Conservation (phyloP, 2,329 filamentous ascomycete genomes). For the Trichoderma asperellum region DNA sequence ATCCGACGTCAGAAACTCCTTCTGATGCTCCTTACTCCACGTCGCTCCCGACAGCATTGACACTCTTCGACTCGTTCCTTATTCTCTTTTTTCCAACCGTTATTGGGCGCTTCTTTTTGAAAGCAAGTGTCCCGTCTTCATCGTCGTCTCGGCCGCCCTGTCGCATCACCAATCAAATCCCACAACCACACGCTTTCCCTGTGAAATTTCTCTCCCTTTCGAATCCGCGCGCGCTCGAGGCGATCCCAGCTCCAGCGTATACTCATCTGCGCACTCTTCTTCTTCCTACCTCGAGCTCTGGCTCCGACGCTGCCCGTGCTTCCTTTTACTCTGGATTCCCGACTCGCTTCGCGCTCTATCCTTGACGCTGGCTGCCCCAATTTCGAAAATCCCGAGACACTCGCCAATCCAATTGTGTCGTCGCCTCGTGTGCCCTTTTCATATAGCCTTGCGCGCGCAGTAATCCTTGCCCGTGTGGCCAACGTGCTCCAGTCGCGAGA, state of each 20-base stretch:
- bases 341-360: conserved; percentile 1
- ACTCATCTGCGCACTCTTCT: neutral
- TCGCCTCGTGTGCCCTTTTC: conserved; percentile 8
- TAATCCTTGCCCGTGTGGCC: conserved; percentile 46
- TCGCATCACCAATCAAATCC: conserved; percentile 23
- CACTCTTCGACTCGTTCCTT: conserved; percentile 27
- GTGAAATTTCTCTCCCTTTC: conserved; percentile 13
- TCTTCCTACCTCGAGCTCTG: neutral
- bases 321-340: neutral
- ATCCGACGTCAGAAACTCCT: conserved; percentile 16
- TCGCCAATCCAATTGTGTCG: conserved; percentile 17
- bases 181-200: conserved; percentile 7
- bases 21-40: conserved; percentile 16
- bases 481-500: conserved; percentile 64
- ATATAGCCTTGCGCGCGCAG: conserved; percentile 28
- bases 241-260: neutral
- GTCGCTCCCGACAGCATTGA: conserved; percentile 25
- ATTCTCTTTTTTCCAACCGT: neutral
- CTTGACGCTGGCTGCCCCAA: conserved; percentile 11
- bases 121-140: conserved; percentile 13
- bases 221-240: conserved; percentile 5
- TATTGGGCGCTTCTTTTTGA: conserved; percentile 4
- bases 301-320: conserved; percentile 1
- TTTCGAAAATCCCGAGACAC: conserved; percentile 12
- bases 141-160: conserved; percentile 28